Evolutionary conservation across 306 rosid species (phyloP), one percentile per base, ranked within the genome.

Genomic region (Senna tora): DNA sequence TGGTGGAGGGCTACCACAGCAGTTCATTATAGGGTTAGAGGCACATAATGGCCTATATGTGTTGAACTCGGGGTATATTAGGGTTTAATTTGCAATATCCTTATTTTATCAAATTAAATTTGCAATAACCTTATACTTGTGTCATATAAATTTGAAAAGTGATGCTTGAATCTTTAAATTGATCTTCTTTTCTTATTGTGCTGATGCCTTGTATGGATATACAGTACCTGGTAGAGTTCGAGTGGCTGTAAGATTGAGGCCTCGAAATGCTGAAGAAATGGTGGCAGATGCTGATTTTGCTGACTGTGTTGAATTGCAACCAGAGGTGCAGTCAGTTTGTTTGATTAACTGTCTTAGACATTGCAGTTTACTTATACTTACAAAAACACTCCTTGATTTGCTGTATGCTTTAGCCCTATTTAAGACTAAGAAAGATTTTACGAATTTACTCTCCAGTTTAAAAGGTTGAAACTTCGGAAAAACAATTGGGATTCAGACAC

Each of bases 401-500:
- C 50, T 72, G 28, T 41, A 47, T 64, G 47, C 68, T 32, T 30
- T 10, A 25, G 19, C 58, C 36, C 17, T 62, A 49, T 69, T 56
- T 76, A 25, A 76, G 69, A 60, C 68, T 77, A 30, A 36, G 69
- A 39, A 32, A 42, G 45, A 50, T 64, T 63, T 55, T 69, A 72
- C 75, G 30, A 59, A 57, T 70, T 81, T 81, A 25, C 46, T 63
- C 50, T 72, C 67, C 90, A 93, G 98, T 89, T 93, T 62, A 91
- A 93, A 76, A 85, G 97, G 81, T 72, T 93, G 82, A 93, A 93
- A 72, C 98, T 93, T 63, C 91, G 97, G 36, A 89, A 88, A 75
- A 91, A 93, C 85, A 93, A 93, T 75, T 91, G 97, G 98, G 98
- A 93, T 72, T 81, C 92, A 17, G 97, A 91, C 68, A 91, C 98